phyloP scores from a whole-genome alignment of 352 stramenopile species.

The Globisporangium ultimum region DNA sequence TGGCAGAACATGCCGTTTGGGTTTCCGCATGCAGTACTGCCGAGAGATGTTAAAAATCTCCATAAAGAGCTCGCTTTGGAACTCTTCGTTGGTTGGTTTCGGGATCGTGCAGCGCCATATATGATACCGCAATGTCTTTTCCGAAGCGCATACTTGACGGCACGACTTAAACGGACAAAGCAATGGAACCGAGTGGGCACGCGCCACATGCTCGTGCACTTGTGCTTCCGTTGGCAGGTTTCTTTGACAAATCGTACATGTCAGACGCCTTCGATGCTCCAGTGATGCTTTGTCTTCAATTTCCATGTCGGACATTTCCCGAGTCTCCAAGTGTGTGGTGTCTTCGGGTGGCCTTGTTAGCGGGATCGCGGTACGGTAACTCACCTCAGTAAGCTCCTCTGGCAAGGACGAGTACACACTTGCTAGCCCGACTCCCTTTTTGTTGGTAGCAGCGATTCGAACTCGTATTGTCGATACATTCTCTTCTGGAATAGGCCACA shows the following conservation, averaged over 20 bases:
- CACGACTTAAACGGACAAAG: constrained; percentile 76
- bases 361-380: constrained; percentile 39
- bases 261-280: constrained; percentile 29
- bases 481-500: constrained; percentile 59
- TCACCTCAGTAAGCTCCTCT: constrained; percentile 55
- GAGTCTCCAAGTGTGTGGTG: constrained; percentile 34
- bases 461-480: constrained; percentile 43
- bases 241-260: constrained; percentile 47
- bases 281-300: constrained; percentile 29
- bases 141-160: constrained; percentile 59
- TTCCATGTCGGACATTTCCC: constrained; percentile 35
- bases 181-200: constrained; percentile 51
- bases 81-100: constrained; percentile 51
- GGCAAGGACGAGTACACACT: constrained; percentile 57
- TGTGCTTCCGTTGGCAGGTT: constrained; percentile 11
- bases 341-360: constrained; percentile 37
- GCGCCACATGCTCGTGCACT: constrained; percentile 63
- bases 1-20: constrained; percentile 41
- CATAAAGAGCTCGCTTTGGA: constrained; percentile 60
- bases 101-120: constrained; percentile 66
- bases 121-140: constrained; percentile 70
- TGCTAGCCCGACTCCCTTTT: constrained; percentile 47
- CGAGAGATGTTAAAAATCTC: constrained; percentile 69
- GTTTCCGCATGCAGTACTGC: constrained; percentile 76
- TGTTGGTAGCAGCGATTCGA: constrained; percentile 60